Conservation (phyloP, 176 grass and related monocot species). For the Zea luxurians region DNA sequence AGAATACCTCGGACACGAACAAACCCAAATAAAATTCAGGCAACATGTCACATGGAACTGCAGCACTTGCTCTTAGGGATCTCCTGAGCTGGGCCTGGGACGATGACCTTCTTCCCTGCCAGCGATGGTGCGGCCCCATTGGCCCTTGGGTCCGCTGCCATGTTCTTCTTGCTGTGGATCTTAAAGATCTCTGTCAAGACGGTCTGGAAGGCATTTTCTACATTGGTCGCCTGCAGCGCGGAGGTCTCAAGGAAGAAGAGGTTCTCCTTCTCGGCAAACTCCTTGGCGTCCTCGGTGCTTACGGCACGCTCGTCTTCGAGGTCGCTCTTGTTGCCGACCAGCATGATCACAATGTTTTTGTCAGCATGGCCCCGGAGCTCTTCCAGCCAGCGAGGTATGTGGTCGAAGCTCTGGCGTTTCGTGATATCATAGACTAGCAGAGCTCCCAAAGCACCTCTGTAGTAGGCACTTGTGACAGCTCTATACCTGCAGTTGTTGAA, state of each 20-base stretch:
- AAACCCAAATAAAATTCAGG: neutral
- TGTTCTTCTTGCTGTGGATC: conserved; percentile 63
- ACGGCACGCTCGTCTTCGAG: conserved; percentile 51
- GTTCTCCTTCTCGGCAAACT: conserved; percentile 57
- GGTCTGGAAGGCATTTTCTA: conserved; percentile 47
- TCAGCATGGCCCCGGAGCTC: conserved; percentile 54
- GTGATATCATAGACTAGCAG: conserved; percentile 60
- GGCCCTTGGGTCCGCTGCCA: conserved; percentile 25
- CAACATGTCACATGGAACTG: conserved; percentile 35
- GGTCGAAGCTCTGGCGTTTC: conserved; percentile 53
- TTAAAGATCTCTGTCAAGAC: conserved; percentile 60
- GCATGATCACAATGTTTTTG: conserved; percentile 59
- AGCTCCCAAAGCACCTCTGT: conserved; percentile 56
- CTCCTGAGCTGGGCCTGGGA: conserved; percentile 55
- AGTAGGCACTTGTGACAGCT: conserved; percentile 62
- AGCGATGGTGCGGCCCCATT: conserved; percentile 32
- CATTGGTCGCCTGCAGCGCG: conserved; percentile 48
- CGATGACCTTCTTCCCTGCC: conserved; percentile 51
- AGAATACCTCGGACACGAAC: conserved; percentile 26
- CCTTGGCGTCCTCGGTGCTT: conserved; percentile 48
- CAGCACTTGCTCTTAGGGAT: conserved; percentile 62
- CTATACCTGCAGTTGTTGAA: conserved; percentile 41
- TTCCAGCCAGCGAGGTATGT: conserved; percentile 60
- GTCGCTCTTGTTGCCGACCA: conserved; percentile 52
- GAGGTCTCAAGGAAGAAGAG: conserved; percentile 61